A percentile compares a stretch with the other conserved stretches of the same genome.
Evolutionary conservation across 83 land plant genomes (phyloP).

Genomic region (Larix sibirica): DNA sequence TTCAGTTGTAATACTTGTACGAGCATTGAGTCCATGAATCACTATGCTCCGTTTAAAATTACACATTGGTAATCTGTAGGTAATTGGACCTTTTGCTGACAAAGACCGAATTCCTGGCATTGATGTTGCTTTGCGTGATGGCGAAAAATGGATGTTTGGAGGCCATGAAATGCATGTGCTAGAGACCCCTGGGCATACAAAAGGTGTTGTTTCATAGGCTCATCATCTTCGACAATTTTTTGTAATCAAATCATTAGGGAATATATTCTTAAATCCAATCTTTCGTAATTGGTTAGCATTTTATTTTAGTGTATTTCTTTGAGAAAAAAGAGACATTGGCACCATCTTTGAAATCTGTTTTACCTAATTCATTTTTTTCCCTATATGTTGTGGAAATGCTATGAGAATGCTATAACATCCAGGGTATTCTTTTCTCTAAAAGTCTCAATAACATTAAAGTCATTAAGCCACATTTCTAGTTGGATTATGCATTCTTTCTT

Average conservation of each 20-base stretch:
- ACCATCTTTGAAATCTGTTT: too few relatives aligned
- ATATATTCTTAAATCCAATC: not conserved
- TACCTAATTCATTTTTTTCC: not conserved
- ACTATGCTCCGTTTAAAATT: not conserved
- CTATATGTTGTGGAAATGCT: not conserved
- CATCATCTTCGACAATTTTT: slow-evolving; percentile 7
- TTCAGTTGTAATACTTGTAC: not conserved
- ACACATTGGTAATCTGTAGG: slow-evolving; percentile 47
- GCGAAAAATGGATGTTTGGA: slow-evolving; percentile 97
- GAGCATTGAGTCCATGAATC: too few relatives aligned
- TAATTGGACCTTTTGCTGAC: slow-evolving; percentile 81
- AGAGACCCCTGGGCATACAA: slow-evolving; percentile 94
- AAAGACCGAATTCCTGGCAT: slow-evolving; percentile 89
- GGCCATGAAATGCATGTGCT: slow-evolving; percentile 82
- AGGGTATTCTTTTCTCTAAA: too few relatives aligned
- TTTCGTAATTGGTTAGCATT: not conserved
- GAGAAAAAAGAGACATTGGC: not conserved
- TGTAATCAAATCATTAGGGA: not conserved
- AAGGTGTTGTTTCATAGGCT: slow-evolving; percentile 45
- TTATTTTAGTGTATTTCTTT: not conserved
- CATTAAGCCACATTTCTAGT: too few relatives aligned
- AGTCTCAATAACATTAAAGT: too few relatives aligned
- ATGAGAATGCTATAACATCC: too few relatives aligned
- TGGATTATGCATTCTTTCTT: too few relatives aligned
- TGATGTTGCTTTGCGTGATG: slow-evolving; percentile 79